Base-by-base conservation (phyloP, 2,329 filamentous ascomycete species). In the Pestalotiopsis sp. region DNA sequence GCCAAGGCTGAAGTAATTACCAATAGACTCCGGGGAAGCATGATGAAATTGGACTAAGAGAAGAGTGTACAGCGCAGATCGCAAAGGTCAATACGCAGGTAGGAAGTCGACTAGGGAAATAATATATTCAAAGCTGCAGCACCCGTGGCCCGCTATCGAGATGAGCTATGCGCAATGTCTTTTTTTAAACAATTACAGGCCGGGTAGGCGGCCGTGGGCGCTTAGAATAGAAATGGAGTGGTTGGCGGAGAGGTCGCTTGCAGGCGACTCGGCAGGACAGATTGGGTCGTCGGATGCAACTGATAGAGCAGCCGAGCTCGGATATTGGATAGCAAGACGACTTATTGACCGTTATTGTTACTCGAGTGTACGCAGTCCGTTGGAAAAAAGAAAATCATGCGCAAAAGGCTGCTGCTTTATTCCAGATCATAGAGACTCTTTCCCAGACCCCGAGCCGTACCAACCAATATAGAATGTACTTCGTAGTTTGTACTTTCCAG, bases 151-250 rank as follows among this genome's bases (percentile, higher is more conserved):
- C 2, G 13, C 49, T 11, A 25, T 27, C 40, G 20, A 64, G 25
- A 38, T 49, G 73, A 23, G 69, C 69, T 70, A 66, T 58, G 67
- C 68, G 71, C 63, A 71, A 67, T 74, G 69, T 74, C 65, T 70
- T 71, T 52, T 52, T 52, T 71, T 66, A 71, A 73, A 71, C 70
- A 70, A 68, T 45, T 52, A 70, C 61, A 67, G 71, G 62, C 70
- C 72, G 66, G 69, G 66, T 70, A 66, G 66, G 72, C 70, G 71
- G 70, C 69, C 68, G 69, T 67, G 68, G 74, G 76, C 76, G 76
- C 76, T 78, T 78, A 77, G 69, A 67, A 75, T 73, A 70, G 73
- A 76, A 77, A 75, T 74, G 73, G 70, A 70, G 60, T 72, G 59
- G 69, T 70, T 72, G 74, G 73, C 70, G 72, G 71, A 73, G 73